Evolutionary conservation across 2,329 filamentous ascomycete species (phyloP), one percentile per base, ranked within the genome.

Genomic region (Alternaria sp.): DNA sequence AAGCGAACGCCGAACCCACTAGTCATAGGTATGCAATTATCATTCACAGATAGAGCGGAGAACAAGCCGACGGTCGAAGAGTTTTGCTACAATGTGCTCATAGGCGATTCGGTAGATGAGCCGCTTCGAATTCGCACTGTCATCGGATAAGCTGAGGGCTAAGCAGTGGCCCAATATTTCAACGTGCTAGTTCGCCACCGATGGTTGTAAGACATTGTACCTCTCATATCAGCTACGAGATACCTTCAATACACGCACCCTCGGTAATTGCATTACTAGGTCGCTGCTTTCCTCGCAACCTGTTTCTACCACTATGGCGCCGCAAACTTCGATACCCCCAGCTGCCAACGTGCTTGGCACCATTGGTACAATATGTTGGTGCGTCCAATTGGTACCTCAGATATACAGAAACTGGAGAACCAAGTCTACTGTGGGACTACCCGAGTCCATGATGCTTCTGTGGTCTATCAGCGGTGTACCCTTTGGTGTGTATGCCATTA

Each of bases 361-460:
- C 0, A 73, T 87, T 0, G 87, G 87, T 4, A 87, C 87, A 14
- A 81, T 88, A 63, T 71, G 79, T 53, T 73, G 70, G 70, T 72
- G 69, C 52, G 63, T 68, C 2, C 64, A 64, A 51, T 62, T 72
- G 16, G 55, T 66, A 6, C 69, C 66, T 1, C 89, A 91, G 71
- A 90, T 91, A 53, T 75, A 88, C 42, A 84, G 90, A 64, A 91
- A 91, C 68, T 88, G 89, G 68, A 83, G 85, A 4, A 83, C 88
- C 0, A 88, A 90, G 70, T 82, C 88, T 75, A 88, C 88, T 0
- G 85, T 82, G 0, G 89, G 89, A 0, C 79, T 91, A 0, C 88
- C 90, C 38, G 82, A 85, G 0, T 85, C 86, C 0, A 91, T 91
- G 88, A 91, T 91, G 88, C 83, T 91, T 65, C 80, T 90, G 3